These are phyloP conservation scores for Eutypa lata DNA, from an alignment of 2,329 filamentous ascomycete genomes.

Conservation along the genomic window DNA sequence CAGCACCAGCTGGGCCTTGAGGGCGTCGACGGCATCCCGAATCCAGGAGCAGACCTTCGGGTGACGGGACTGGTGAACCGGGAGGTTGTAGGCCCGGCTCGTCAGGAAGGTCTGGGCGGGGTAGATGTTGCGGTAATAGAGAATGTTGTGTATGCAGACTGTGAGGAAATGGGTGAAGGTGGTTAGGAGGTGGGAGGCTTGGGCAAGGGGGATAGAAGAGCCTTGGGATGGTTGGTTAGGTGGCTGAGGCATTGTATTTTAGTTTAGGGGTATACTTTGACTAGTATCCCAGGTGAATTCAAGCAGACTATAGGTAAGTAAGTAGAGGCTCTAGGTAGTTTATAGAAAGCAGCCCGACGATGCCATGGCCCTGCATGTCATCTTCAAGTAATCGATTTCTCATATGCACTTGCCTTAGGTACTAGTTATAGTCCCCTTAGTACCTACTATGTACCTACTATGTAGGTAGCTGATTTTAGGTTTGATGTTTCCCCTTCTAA, in stretches of 20 bases:
- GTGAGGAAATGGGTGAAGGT: constrained; percentile 79
- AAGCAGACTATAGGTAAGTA: too few relatives aligned
- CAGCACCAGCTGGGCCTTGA: constrained; percentile 65
- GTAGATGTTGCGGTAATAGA: constrained; percentile 80
- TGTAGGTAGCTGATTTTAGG: too few relatives aligned
- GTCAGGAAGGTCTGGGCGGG: constrained; percentile 74
- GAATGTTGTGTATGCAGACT: constrained; percentile 79
- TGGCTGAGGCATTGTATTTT: background rate
- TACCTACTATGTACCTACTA: too few relatives aligned
- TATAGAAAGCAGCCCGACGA: too few relatives aligned
- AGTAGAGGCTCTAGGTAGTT: too few relatives aligned
- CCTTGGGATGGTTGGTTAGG: constrained; percentile 1
- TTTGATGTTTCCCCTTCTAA: too few relatives aligned
- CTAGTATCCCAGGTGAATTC: too few relatives aligned
- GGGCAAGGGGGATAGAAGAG: constrained; percentile 29
- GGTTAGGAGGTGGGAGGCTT: constrained; percentile 58
- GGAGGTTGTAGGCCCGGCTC: constrained; percentile 76
- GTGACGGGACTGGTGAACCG: constrained; percentile 82
- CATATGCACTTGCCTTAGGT: too few relatives aligned
- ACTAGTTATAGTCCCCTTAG: too few relatives aligned
- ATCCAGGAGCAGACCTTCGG: constrained; percentile 85
- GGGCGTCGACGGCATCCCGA: constrained; percentile 71
- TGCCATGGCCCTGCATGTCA: too few relatives aligned
- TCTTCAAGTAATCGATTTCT: too few relatives aligned
- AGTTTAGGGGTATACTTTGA: too few relatives aligned